These are phyloP conservation scores for Deinandra increscens DNA, from an alignment of 129 eudicot species.

Conservation along the genomic window DNA sequence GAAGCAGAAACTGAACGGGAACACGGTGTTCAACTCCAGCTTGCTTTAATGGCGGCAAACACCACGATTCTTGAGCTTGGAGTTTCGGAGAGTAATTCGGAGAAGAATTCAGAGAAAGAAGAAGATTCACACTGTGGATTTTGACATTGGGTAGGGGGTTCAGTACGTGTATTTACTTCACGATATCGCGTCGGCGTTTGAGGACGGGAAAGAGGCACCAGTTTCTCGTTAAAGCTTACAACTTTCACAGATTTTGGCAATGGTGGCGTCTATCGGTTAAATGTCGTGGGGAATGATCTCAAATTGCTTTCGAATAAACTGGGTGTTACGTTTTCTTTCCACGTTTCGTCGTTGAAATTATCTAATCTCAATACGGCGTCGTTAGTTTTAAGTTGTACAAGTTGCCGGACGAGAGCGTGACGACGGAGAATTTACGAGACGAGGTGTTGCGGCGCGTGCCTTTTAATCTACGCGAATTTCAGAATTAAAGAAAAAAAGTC, in stretches of 20 bases:
- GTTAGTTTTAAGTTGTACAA: slow-evolving; percentile 51
- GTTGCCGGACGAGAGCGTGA: slow-evolving; percentile 91
- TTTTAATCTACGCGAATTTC: no score
- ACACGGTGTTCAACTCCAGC: no score
- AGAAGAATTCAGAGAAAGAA: no score
- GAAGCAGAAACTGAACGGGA: no score
- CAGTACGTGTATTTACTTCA: slow-evolving; percentile 73
- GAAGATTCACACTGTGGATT: slow-evolving; percentile 66
- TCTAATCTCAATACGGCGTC: slow-evolving; percentile 40
- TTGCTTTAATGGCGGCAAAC: slow-evolving; percentile 75
- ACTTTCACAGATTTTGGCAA: slow-evolving; percentile 43
- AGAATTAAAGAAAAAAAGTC: no score
- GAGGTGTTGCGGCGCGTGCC: slow-evolving; percentile 78
- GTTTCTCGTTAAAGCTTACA: slow-evolving; percentile 45
- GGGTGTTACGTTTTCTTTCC: slow-evolving; percentile 41
- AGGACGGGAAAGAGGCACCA: slow-evolving; percentile 6
- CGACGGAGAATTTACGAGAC: slow-evolving; percentile 88
- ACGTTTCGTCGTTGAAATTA: slow-evolving; percentile 27
- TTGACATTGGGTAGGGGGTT: slow-evolving; percentile 72
- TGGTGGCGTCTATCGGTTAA: slow-evolving; percentile 44
- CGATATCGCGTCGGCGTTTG: slow-evolving; percentile 49
- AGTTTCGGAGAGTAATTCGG: slow-evolving; percentile 12
- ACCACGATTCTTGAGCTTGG: slow-evolving; percentile 56
- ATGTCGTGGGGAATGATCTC: slow-evolving; percentile 44
- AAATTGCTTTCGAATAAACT: slow-evolving; percentile 31